A percentile compares a stretch with the other conserved stretches of the same genome.
phyloP scores from a whole-genome alignment of 1,284 basidiomycete genomes.

The Ustilago sp. region DNA sequence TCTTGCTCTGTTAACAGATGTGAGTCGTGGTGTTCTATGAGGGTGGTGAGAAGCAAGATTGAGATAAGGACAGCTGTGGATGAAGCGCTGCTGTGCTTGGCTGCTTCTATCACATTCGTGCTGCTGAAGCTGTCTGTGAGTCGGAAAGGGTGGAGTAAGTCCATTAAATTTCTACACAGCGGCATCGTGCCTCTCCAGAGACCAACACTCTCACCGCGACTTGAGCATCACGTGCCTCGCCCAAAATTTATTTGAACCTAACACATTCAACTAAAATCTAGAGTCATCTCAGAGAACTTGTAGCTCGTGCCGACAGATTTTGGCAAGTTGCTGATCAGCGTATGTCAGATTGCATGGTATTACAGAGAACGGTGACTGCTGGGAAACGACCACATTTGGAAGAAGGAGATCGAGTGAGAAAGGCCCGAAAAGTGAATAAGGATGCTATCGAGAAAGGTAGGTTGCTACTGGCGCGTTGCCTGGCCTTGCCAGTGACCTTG shows the following conservation, averaged over 20 bases:
- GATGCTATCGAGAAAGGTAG: background rate
- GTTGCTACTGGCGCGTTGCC: conserved; percentile 9
- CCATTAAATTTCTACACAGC: conserved; percentile 38
- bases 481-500: background rate
- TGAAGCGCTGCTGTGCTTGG: background rate
- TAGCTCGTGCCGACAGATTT: background rate
- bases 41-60: background rate
- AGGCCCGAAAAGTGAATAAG: background rate
- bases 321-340: background rate
- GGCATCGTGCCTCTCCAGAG: conserved; percentile 7
- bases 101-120: background rate
- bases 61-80: background rate
- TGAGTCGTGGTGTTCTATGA: background rate
- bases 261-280: conserved; percentile 2
- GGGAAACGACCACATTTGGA: background rate
- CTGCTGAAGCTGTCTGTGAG: conserved; percentile 5
- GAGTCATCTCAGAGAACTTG: background rate
- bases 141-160: conserved; percentile 20
- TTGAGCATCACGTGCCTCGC: conserved; percentile 27
- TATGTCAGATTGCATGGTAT: conserved; percentile 1
- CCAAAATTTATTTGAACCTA: background rate
- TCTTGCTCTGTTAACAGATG: background rate
- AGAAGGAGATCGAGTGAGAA: background rate
- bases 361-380: background rate
- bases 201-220: conserved; percentile 48